These are phyloP conservation scores for Lycium barbarum DNA, from an alignment of 257 asterid genomes.

Conservation along the genomic window DNA sequence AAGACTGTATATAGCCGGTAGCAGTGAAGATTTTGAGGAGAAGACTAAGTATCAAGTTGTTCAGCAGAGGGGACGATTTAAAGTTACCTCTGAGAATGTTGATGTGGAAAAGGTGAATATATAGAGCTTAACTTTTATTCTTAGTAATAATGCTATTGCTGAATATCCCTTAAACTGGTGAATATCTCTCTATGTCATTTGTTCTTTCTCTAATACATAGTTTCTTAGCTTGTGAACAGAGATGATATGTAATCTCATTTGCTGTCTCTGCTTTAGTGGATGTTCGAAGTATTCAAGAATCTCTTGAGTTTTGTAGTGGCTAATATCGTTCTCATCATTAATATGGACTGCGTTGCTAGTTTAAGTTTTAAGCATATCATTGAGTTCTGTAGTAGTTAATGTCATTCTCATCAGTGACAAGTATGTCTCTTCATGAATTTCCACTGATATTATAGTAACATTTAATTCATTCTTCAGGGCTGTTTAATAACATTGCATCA, in stretches of 20 bases:
- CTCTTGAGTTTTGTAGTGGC: background rate
- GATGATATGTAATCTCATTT: conserved; percentile 9
- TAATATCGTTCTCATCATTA: conserved; percentile 6
- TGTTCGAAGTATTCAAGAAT: background rate
- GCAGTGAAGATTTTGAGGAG: conserved; percentile 76
- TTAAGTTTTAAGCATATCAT: conserved; percentile 5
- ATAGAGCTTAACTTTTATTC: background rate
- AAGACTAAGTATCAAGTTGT: conserved; percentile 74
- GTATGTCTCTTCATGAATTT: background rate
- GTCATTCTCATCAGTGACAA: background rate
- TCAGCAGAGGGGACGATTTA: conserved; percentile 97
- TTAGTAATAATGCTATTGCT: background rate
- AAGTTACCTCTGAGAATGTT: conserved; percentile 91
- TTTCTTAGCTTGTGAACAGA: background rate
- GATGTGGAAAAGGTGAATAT: conserved; percentile 71
- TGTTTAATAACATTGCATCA: background rate
- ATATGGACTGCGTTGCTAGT: background rate
- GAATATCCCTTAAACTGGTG: conserved; percentile 19
- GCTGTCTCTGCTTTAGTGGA: background rate
- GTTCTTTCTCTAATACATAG: background rate
- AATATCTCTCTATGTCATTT: background rate
- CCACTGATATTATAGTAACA: background rate
- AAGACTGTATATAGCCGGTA: conserved; percentile 49
- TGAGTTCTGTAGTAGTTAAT: conserved; percentile 14
- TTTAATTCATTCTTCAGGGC: background rate